A percentile compares a stretch with the other conserved stretches of the same genome.
phyloP scores from a whole-genome alignment of 208 protist genomes.

The Leishmania martiniquensis region DNA sequence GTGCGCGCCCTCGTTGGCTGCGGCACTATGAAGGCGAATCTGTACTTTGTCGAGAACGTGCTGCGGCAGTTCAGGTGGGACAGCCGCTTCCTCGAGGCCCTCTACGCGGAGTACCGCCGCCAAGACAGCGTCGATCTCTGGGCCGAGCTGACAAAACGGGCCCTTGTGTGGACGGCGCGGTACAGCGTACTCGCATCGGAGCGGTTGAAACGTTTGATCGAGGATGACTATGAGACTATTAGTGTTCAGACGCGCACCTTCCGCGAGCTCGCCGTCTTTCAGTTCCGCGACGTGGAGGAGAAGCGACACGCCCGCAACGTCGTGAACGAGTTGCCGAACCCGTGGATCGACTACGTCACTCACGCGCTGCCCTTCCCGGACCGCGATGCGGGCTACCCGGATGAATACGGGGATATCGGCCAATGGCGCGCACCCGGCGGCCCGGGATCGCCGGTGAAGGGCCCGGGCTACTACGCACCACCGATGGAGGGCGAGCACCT shows the following conservation, averaged over 20 bases:
- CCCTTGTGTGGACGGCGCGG: constrained; percentile 89
- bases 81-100: constrained; percentile 74
- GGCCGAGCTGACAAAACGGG: constrained; percentile 90
- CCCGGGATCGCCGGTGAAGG: constrained; percentile 81
- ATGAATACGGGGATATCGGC: constrained; percentile 92
- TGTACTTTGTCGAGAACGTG: constrained; percentile 92
- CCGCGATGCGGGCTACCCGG: constrained; percentile 88
- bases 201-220: constrained; percentile 76
- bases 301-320: constrained; percentile 74
- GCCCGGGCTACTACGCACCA: constrained; percentile 88
- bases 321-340: constrained; percentile 88
- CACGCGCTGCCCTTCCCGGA: constrained; percentile 92
- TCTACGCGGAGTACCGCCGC: constrained; percentile 89
- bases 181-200: constrained; percentile 86
- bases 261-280: constrained; percentile 90
- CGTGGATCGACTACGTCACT: constrained; percentile 88
- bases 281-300: constrained; percentile 89
- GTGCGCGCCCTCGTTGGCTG: constrained; percentile 76
- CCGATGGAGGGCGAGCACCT: constrained; percentile 90
- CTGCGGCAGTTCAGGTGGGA: constrained; percentile 87
- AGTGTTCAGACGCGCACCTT: constrained; percentile 88
- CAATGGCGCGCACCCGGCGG: constrained; percentile 91
- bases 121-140: constrained; percentile 83
- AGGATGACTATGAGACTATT: constrained; percentile 92
- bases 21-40: constrained; percentile 90